phyloP scores from a whole-genome alignment of 441 rosid genomes.

The Manihot esculenta region DNA sequence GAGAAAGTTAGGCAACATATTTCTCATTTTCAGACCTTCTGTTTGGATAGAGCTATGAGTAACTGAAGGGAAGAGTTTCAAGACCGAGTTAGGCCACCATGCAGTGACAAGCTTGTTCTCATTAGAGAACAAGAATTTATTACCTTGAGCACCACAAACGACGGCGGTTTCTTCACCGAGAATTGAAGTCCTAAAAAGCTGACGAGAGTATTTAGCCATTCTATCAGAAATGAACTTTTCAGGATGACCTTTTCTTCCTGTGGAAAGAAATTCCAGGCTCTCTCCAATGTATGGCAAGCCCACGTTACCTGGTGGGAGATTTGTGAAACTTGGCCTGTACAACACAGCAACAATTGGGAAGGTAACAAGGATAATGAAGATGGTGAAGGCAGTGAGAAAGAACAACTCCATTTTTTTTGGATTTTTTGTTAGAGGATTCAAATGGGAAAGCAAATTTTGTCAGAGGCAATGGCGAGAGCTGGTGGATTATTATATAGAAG shows the following conservation, averaged over 20 bases:
- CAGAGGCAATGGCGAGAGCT: too few relatives aligned
- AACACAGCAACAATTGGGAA: neutral
- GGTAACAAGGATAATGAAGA: constrained; percentile 6
- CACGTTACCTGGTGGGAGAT: constrained; percentile 19
- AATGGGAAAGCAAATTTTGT: too few relatives aligned
- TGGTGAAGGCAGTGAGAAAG: constrained; percentile 12
- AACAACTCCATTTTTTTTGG: constrained; percentile 10
- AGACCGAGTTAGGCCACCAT: constrained; percentile 48
- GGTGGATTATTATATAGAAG: neutral
- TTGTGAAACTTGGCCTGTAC: neutral
- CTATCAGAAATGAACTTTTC: constrained; percentile 17
- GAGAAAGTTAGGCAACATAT: constrained; percentile 35
- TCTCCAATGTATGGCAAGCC: constrained; percentile 17
- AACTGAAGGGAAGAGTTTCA: constrained; percentile 45
- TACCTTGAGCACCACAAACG: constrained; percentile 44
- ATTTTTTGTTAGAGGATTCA: neutral
- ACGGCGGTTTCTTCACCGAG: constrained; percentile 39
- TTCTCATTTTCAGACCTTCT: constrained; percentile 37
- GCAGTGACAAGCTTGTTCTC: constrained; percentile 47
- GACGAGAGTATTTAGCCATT: constrained; percentile 9
- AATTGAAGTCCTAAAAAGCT: constrained; percentile 47
- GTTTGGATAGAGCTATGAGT: constrained; percentile 7
- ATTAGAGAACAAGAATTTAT: constrained; percentile 62
- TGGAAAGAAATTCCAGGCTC: constrained; percentile 18
- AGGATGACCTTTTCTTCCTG: constrained; percentile 17